These are phyloP conservation scores for Botrytis fragariae DNA, from an alignment of 2,329 filamentous ascomycete species.

Conservation along the genomic window DNA sequence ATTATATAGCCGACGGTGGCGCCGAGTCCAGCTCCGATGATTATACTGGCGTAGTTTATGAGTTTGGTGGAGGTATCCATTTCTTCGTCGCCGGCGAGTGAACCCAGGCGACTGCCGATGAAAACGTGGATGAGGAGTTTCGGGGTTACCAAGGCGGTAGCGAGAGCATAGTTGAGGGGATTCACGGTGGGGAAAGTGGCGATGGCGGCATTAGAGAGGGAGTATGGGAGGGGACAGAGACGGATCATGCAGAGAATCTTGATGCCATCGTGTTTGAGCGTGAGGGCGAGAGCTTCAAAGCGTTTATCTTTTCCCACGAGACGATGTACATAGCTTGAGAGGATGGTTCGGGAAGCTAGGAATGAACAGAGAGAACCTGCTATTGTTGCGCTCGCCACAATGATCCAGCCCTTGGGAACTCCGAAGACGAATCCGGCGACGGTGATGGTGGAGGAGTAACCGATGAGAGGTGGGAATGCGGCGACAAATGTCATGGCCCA, in stretches of 20 bases:
- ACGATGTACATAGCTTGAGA: conserved; percentile 74
- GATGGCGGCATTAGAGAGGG: conserved; percentile 88
- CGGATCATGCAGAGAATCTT: conserved; percentile 88
- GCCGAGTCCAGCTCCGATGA: conserved; percentile 68
- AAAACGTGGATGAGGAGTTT: conserved; percentile 92
- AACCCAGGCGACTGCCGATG: conserved; percentile 78
- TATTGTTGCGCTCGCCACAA: conserved; percentile 74
- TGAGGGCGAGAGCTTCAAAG: conserved; percentile 84
- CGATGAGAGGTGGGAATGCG: conserved; percentile 69
- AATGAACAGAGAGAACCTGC: conserved; percentile 78
- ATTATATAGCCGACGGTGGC: conserved; percentile 78
- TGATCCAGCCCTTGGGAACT: conserved; percentile 66
- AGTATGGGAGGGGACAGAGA: conserved; percentile 89
- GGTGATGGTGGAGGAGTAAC: conserved; percentile 66
- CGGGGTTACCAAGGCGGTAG: conserved; percentile 77
- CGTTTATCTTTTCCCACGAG: conserved; percentile 80
- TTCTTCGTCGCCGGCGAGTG: conserved; percentile 75
- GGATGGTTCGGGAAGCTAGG: conserved; percentile 72
- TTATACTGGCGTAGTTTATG: conserved; percentile 81
- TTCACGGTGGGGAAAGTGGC: conserved; percentile 89
- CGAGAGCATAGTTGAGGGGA: conserved; percentile 71
- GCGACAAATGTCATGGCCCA: conserved; percentile 65
- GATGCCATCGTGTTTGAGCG: conserved; percentile 85
- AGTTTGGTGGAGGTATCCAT: conserved; percentile 78
- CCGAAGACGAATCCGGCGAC: conserved; percentile 70